Evolutionary conservation across 2,329 filamentous ascomycete genomes (phyloP), one percentile per base, ranked within the genome.

Genomic region (Colletotrichum tropicale): DNA sequence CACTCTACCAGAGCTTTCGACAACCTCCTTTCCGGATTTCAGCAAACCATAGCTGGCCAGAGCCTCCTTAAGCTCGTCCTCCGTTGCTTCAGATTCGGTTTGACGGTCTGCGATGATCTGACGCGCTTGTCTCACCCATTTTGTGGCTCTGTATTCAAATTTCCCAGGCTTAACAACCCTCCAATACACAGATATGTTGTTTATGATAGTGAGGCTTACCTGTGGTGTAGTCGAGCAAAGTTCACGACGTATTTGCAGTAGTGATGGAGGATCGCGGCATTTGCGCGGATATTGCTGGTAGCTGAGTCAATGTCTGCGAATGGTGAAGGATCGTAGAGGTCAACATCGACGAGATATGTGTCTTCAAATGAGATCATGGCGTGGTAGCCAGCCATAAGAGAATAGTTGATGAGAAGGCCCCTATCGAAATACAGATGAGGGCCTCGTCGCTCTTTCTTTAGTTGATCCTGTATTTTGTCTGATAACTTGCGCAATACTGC

Each of bases 191-290:
- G n/a, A 52, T 21, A 7, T 21, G 6, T 12, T 52, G 6, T 52
- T 21, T 13, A 8, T 24, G 12, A 52, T 21, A 52, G n/a, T 34
- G 13, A 64, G 28, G 3, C 56, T 65, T 9, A 73, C 73, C 30
- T 73, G 15, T 73, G 43, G 36, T 73, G 69, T 4, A 73, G 18
- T 15, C 43, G 34, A 13, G 64, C 64, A 65, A 75, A 75, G 12
- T 43, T 21, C 6, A 56, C 61, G 16, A 75, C 26, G 8, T 56
- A 75, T 21, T 28, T 73, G 43, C 28, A 62, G 43, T 58, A 73
- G 9, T 67, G 62, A 13, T 75, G 73, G 5, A 75, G 28, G n/a
- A 71, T 65, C 10, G 73, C 70, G 8, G 73, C 71, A 24, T 75
- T 73, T 16, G 60, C 24, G 12, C 73, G 73, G 10, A 68, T 34